phyloP scores from a whole-genome alignment of 768 basidiomycete species.

The Tricholoma saponaceum region DNA sequence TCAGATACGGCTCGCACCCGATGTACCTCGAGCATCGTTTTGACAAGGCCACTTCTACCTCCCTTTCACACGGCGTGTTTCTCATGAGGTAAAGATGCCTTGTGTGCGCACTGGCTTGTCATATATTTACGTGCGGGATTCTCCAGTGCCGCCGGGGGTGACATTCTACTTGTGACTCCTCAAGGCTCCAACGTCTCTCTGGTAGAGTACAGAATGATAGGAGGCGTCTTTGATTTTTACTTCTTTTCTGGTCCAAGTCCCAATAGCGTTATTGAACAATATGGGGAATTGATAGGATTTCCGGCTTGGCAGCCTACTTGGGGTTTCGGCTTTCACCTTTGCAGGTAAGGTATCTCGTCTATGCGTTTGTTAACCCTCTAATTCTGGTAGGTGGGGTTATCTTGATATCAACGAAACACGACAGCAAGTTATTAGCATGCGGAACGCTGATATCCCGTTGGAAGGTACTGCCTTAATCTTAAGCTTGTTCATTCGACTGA shows the following conservation, averaged over 20 bases:
- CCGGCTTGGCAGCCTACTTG: constrained; percentile 72
- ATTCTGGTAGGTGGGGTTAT: constrained; percentile 35
- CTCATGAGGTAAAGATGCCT: constrained; percentile 48
- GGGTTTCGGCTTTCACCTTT: constrained; percentile 78
- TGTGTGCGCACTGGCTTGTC: neutral
- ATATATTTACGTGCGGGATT: constrained; percentile 3
- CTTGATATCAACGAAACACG: constrained; percentile 50
- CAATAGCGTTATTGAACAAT: constrained; percentile 63
- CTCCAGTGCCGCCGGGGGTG: constrained; percentile 60
- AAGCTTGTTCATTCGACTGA: neutral
- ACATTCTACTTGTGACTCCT: constrained; percentile 65
- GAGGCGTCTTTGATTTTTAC: constrained; percentile 76
- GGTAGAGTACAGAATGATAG: constrained; percentile 69
- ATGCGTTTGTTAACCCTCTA: constrained; percentile 1
- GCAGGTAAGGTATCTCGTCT: constrained; percentile 36
- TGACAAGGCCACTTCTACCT: constrained; percentile 41
- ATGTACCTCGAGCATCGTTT: constrained; percentile 74
- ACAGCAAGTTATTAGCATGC: constrained; percentile 49
- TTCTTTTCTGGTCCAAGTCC: constrained; percentile 65
- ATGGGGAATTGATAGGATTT: constrained; percentile 59
- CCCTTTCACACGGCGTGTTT: constrained; percentile 74
- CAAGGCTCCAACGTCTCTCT: constrained; percentile 50
- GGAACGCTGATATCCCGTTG: constrained; percentile 68
- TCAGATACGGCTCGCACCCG: constrained; percentile 69
- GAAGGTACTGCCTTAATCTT: constrained; percentile 44